These are phyloP conservation scores for Citrus medica DNA, from an alignment of 345 rosid genomes.

Conservation along the genomic window DNA sequence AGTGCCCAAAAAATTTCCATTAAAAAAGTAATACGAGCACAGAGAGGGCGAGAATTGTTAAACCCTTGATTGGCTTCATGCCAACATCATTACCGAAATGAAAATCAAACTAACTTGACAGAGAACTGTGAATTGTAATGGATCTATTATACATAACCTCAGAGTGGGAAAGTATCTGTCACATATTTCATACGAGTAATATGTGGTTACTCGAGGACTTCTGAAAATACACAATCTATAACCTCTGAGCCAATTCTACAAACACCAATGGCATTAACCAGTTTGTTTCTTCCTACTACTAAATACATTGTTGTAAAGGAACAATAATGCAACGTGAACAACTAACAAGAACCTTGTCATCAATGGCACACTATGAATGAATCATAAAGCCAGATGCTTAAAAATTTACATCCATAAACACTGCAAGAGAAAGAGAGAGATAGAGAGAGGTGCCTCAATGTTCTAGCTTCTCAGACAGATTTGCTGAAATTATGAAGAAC, in stretches of 20 bases:
- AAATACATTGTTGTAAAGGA: neutral
- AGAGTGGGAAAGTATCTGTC: neutral
- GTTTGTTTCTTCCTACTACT: neutral
- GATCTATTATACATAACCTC: neutral
- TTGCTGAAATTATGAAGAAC: neutral
- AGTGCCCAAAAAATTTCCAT: no score
- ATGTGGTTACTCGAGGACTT: neutral
- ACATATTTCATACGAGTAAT: neutral
- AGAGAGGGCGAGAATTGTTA: no score
- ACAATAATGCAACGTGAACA: slow-evolving; percentile 1
- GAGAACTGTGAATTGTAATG: neutral
- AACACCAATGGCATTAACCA: slow-evolving; percentile 8
- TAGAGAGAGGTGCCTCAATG: neutral
- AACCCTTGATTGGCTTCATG: no score
- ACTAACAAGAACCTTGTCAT: neutral
- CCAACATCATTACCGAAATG: no score
- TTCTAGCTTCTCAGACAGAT: neutral
- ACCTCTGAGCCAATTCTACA: slow-evolving; percentile 16
- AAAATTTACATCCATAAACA: neutral
- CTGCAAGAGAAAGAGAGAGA: neutral
- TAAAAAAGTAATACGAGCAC: no score
- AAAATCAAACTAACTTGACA: no score
- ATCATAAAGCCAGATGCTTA: neutral
- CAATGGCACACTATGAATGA: neutral
- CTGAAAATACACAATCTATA: slow-evolving; percentile 18